Evolutionary conservation across 495 filamentous ascomycete genomes (phyloP).

Genomic region (Aspergillus incahuasiensis): DNA sequence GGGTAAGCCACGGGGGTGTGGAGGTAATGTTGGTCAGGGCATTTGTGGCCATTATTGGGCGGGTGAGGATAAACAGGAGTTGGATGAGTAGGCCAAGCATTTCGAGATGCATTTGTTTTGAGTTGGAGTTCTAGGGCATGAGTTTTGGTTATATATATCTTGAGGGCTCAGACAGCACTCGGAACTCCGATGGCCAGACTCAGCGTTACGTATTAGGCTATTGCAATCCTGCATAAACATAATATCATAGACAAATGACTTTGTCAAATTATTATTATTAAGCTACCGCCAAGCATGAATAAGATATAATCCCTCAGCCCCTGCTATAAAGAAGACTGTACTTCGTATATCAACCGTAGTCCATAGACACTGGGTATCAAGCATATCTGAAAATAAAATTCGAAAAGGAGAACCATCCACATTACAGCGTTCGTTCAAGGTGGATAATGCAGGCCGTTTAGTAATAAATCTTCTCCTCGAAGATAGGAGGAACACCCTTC

Average conservation of each 20-base stretch:
- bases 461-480: constrained; percentile 58
- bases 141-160: too few relatives aligned
- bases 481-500: constrained; percentile 70
- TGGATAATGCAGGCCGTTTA: constrained; percentile 2
- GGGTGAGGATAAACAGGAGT: too few relatives aligned
- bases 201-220: too few relatives aligned
- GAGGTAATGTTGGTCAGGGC: too few relatives aligned
- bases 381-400: neutral
- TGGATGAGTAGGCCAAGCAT: too few relatives aligned
- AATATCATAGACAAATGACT: neutral
- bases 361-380: neutral
- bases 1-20: too few relatives aligned
- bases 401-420: neutral
- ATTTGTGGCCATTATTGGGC: too few relatives aligned
- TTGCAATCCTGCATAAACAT: too few relatives aligned
- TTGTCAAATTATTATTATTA: neutral
- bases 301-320: neutral
- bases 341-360: neutral
- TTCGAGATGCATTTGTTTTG: too few relatives aligned
- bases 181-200: too few relatives aligned
- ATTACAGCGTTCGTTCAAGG: neutral
- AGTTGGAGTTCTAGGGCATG: too few relatives aligned
- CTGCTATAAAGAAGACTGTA: neutral
- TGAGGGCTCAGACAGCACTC: too few relatives aligned
- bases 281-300: neutral